Evolutionary conservation across 495 filamentous ascomycete species (phyloP), one percentile per base, ranked within the genome.

Genomic region (Pseudoneurospora amorphoporcata): DNA sequence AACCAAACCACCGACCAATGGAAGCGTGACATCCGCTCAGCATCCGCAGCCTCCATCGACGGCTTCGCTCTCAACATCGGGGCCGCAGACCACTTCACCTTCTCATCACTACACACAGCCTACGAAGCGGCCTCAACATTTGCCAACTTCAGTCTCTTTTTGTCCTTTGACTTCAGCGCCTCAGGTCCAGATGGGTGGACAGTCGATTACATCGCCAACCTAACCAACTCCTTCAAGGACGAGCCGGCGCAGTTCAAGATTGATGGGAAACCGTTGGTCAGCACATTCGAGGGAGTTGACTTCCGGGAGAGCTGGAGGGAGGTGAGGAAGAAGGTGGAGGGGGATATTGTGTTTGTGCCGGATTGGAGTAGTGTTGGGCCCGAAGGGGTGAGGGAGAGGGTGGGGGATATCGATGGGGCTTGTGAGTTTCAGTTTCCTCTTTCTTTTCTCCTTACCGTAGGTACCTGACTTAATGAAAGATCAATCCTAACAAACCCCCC

Each of bases 31-130:
- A 90, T 92, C 61, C 77, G 74, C 9, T 76, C 83, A 32, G 90
- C 90, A 12, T 83, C 86, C 71, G 82, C 81, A 23, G 83, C 88
- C 1, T 82, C 86, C 41, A 91, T 92, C 70, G 90, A 92, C 75
- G 90, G 87, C 4, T 92, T 92, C 74, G 90, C 87, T 0, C 75
- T 92, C 61, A 91, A 92, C 73, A 84, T 91, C 53, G 90, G 82
- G 0, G 81, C 83, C 2, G 77, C 73, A 41, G 86, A 88, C 69
- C 74, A 79, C 3, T 84, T 82, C 72, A 86, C 82, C n/a, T 80
- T 82, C 23, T 74, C 73, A 7, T 83, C 85, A 47, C 76, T 89
- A 1, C 77, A 80, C 16, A 77, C 84, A 0, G 88, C 87, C 0
- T 90, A 87, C 75, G 75, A 81, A 58, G 86, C 69, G 0, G 72